Evolutionary conservation across 257 asterid species (phyloP), one percentile per base, ranked within the genome.

Genomic region (Solanum dulcamara): DNA sequence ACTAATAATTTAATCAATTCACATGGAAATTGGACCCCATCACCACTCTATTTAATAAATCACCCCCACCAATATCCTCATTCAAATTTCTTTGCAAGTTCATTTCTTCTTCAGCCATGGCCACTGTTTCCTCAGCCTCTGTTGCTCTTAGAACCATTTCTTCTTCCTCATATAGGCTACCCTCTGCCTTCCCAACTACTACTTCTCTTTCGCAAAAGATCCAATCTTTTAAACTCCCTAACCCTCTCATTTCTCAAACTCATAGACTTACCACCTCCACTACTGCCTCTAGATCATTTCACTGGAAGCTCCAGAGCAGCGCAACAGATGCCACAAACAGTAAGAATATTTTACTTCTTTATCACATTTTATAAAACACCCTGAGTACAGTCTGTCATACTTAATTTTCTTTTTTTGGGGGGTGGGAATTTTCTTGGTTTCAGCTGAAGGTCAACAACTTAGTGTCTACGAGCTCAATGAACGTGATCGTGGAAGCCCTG

Each of bases 401-500:
- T 60, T 18, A 13, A 6, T 14, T 50, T 42, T 22, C 9, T 1
- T 51, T 53, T 53, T 51, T 20, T 18, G 11, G 24, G 51, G 60
- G 15, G 11, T 10, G 51, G 60, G 13, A 33, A 22, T 33, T 83
- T 53, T 40, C 4, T 84, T 64, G 15, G 57, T 84, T 74, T 50
- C 92, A 91, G 97, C 83, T 17, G 90, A 89, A 90, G 91, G 92
- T 88, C 99, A 96, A 87, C 93, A 95, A 85, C 88, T 96, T 85
- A 37, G 81, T 22, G 98, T 95, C 24, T 96, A 96, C 38, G 99
- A 96, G 87, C 90, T 96, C 90, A 96, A 96, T 86, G 99, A 96
- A 86, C 91, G 96, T 0, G 99, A 96, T 80, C 97, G 99, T 51
- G 98, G 98, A 44, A 96, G 99, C 93, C 99, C 99, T 2, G 99